A percentile compares a stretch with the other conserved stretches of the same genome.
These are phyloP conservation scores for Lanmaoa pseudosensibilis DNA, from an alignment of 768 basidiomycete species.

Conservation along the genomic window DNA sequence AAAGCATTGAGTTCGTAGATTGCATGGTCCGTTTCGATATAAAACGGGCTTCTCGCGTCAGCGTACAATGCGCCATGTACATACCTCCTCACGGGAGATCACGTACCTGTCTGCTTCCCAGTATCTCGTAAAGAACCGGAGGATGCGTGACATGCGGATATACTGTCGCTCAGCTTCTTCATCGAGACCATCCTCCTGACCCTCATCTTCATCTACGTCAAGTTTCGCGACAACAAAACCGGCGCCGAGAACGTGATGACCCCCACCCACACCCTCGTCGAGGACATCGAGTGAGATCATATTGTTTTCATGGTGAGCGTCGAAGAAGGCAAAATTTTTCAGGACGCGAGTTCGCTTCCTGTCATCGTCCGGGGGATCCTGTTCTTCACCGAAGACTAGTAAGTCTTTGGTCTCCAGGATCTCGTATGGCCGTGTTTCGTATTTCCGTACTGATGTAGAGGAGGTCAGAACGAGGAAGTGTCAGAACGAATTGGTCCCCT, in stretches of 20 bases:
- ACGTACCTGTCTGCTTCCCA: conserved; percentile 51
- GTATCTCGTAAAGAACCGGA: conserved; percentile 53
- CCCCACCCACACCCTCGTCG: conserved; percentile 43
- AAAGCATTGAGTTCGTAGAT: conserved; percentile 54
- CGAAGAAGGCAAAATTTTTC: conserved; percentile 60
- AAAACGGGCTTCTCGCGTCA: conserved; percentile 50
- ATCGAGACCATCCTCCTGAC: conserved; percentile 51
- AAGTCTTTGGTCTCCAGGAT: conserved; percentile 37
- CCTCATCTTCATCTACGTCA: conserved; percentile 60
- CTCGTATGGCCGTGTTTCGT: conserved; percentile 34
- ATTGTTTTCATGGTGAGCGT: conserved; percentile 45
- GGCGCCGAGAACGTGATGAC: conserved; percentile 50
- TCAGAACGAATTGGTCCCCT: not conserved
- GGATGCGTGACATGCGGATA: conserved; percentile 48
- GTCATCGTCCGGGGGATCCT: conserved; percentile 34
- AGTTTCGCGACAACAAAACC: conserved; percentile 52
- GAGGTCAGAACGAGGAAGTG: not conserved
- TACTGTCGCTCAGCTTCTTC: conserved; percentile 37
- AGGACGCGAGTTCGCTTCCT: conserved; percentile 59
- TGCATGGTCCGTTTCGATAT: conserved; percentile 61
- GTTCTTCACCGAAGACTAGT: conserved; percentile 43
- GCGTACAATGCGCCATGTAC: not conserved
- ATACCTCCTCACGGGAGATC: not conserved
- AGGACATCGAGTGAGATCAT: conserved; percentile 50
- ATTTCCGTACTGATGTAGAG: conserved; percentile 39